Evolutionary conservation across 345 rosid species (phyloP).

Genomic region (Streptanthus diversifolius): DNA sequence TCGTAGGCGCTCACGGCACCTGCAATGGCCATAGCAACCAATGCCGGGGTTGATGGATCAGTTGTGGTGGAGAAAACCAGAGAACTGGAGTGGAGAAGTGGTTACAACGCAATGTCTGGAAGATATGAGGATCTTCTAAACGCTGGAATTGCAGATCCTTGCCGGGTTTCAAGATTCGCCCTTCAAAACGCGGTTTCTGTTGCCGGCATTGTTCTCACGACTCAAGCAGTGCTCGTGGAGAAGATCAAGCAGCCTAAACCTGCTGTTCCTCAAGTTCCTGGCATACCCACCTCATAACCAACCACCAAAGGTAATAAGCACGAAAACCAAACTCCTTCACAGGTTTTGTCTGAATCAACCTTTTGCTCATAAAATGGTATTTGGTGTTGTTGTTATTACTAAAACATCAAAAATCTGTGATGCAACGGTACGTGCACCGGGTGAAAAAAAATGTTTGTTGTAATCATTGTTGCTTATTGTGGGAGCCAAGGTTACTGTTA

Average conservation of each 20-base stretch:
- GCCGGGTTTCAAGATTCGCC: constrained; percentile 74
- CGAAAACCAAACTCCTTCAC: not conserved
- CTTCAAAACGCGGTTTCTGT: constrained; percentile 79
- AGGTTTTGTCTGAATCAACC: not conserved
- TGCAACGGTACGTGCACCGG: not conserved
- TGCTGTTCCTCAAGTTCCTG: constrained; percentile 61
- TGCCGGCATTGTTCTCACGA: constrained; percentile 69
- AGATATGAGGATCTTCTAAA: constrained; percentile 66
- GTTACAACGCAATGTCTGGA: constrained; percentile 79
- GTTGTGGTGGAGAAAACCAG: constrained; percentile 69
- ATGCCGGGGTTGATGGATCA: constrained; percentile 76
- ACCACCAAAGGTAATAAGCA: constrained; percentile 12
- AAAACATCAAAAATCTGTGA: constrained; percentile 6
- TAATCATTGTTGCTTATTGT: not conserved
- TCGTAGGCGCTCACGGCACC: constrained; percentile 79
- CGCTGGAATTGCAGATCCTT: constrained; percentile 71
- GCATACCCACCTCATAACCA: constrained; percentile 47
- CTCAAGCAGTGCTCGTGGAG: constrained; percentile 82
- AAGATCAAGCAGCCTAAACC: constrained; percentile 61
- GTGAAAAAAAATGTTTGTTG: not conserved
- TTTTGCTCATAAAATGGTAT: not conserved
- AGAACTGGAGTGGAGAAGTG: constrained; percentile 54
- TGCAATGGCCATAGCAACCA: constrained; percentile 67
- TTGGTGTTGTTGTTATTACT: not conserved
- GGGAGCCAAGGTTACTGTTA: not conserved